Percentiles rank a stretch among this genome's conserved stretches.
These are phyloP conservation scores for Karstenula rhodostoma DNA, from an alignment of 2,329 filamentous ascomycete genomes.

Conservation along the genomic window DNA sequence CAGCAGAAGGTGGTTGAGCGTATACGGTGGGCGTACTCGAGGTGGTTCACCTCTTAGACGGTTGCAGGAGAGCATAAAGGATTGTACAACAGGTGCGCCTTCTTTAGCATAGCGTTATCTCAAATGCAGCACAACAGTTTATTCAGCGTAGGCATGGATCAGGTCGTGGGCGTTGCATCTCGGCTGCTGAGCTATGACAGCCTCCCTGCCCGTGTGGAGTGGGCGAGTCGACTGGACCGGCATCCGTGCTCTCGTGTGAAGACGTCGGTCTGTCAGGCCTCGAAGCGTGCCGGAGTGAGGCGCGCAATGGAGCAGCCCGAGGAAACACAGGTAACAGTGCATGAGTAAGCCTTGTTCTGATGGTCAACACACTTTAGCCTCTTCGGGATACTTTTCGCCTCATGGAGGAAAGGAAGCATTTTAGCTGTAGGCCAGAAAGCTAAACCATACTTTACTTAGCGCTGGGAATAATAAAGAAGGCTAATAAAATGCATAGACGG, in stretches of 20 bases:
- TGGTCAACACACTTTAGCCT: too few relatives aligned
- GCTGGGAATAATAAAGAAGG: too few relatives aligned
- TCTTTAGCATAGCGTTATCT: background rate
- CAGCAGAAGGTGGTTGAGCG: constrained; percentile 83
- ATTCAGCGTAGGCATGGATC: background rate
- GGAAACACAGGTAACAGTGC: background rate
- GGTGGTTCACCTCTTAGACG: constrained; percentile 63
- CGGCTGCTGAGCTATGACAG: background rate
- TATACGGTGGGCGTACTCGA: constrained; percentile 88
- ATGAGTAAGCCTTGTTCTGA: background rate
- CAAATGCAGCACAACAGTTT: background rate
- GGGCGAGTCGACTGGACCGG: background rate
- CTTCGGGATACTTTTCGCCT: too few relatives aligned
- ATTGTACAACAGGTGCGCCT: background rate
- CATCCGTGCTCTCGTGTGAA: background rate
- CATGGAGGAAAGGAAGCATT: too few relatives aligned
- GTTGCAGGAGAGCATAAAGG: background rate
- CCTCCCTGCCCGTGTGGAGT: background rate
- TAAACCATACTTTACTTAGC: too few relatives aligned
- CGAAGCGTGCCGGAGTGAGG: background rate
- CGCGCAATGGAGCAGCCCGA: background rate
- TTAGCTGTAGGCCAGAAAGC: too few relatives aligned
- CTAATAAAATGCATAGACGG: too few relatives aligned
- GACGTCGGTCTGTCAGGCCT: background rate
- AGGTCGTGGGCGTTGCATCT: background rate